Evolutionary conservation across 192 early-diverging fungal species (phyloP), one percentile per base, ranked within the genome.

Genomic region (Allomyces macrogynus): DNA sequence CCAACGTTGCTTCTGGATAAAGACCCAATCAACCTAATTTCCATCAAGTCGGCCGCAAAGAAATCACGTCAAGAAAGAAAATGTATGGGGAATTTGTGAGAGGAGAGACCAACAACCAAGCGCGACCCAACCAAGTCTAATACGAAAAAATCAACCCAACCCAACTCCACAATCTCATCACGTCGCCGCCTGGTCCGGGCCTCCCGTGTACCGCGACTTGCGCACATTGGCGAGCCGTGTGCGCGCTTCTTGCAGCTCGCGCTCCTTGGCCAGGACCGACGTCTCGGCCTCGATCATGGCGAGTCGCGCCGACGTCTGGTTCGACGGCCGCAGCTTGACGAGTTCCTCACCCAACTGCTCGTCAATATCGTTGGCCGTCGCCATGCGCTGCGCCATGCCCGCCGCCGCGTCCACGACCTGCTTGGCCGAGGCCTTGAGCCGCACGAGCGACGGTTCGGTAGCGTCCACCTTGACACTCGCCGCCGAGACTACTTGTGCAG

Each of bases 261-360:
- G 77, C 69, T 83, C 81, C 77, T 83, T 78, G 67, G 74, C 75
- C 63, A 83, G 63, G 23, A 83, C 76, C 5, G 67, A 70, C 60
- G 83, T 70, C 60, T 80, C 78, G 5, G 80, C 80, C 63, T 83
- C 78, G 76, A 82, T 77, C 43, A 64, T 18, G 5, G 23, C 23
- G 25, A 27, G 43, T 5, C 23, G 43, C 40, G 23, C 32, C 14
- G 60, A 49, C 27, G 26, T 43, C 20, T 23, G 24, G 24, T 65
- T 64, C 14, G 63, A 67, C 24, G 27, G 42, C 16, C 20, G 12
- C 16, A 57, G 5, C 16, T 57, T n/a, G 3, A 57, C 20, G 16
- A 57, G 49, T 3, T 57, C 49, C 16, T 14, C 16, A 3, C 49
- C 49, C 1, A 57, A 4, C 49, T 14, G 16, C 16, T n/a, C 16